Percentiles rank a stretch among this genome's conserved stretches.
Conservation (phyloP, 345 rosid species). For the Syzygium aromaticum region DNA sequence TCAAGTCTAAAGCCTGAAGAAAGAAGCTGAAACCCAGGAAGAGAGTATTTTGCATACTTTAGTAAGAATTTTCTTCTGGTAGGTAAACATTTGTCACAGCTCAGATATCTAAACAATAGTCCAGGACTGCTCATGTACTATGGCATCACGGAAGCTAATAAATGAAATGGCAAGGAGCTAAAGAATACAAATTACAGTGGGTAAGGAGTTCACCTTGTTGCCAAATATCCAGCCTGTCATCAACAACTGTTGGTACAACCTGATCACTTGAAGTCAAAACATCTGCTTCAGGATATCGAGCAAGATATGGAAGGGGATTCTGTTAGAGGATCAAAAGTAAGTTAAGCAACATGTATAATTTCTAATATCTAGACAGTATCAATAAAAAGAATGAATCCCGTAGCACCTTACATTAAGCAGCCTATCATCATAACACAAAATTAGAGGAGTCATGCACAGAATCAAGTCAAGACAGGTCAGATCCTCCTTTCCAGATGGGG, state of each 20-base stretch:
- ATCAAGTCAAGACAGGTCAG: not conserved
- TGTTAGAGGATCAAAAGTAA: conserved; percentile 24
- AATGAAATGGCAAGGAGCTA: not conserved
- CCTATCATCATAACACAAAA: not conserved
- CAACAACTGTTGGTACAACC: conserved; percentile 89
- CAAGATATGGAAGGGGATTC: conserved; percentile 94
- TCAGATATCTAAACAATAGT: not conserved
- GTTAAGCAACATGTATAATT: conserved; percentile 1
- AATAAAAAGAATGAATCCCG: not conserved
- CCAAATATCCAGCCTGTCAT: conserved; percentile 94
- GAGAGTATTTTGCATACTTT: not conserved
- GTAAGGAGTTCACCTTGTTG: conserved; percentile 58
- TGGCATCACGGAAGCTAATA: not conserved
- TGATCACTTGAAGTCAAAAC: conserved; percentile 91
- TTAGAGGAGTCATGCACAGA: not conserved
- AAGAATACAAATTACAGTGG: not conserved
- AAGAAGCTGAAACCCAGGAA: not conserved
- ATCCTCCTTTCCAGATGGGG: not conserved
- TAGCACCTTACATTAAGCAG: not conserved
- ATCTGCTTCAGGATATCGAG: conserved; percentile 94
- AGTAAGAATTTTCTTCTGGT: not conserved
- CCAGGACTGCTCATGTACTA: not conserved
- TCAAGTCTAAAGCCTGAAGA: not conserved
- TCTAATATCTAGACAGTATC: not conserved
- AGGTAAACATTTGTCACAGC: not conserved